phyloP scores from a whole-genome alignment of 257 asterid species.

The Solanum sejunctum region DNA sequence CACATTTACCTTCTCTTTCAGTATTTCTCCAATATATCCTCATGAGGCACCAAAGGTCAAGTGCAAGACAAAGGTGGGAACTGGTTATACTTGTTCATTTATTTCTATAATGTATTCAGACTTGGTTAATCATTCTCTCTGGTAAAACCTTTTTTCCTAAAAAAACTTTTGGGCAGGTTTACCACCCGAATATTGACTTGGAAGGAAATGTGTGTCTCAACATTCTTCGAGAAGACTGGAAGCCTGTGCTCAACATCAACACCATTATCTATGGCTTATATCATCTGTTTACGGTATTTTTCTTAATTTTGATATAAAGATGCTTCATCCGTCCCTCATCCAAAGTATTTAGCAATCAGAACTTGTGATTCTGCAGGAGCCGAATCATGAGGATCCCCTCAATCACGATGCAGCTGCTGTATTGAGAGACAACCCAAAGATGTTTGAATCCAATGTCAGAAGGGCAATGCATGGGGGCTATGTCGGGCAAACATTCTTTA shows the following conservation, averaged over 20 bases:
- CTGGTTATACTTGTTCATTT: background rate
- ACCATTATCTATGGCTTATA: conserved; percentile 79
- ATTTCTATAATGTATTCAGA: background rate
- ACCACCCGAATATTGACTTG: conserved; percentile 92
- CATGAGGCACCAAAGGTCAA: conserved; percentile 99
- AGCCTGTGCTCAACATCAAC: conserved; percentile 90
- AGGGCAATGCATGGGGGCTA: conserved; percentile 92
- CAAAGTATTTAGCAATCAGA: conserved; percentile 2
- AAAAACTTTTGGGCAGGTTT: conserved; percentile 37
- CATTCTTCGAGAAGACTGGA: conserved; percentile 99
- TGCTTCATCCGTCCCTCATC: background rate
- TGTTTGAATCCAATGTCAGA: conserved; percentile 79
- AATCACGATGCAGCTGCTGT: conserved; percentile 92
- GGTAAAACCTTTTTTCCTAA: background rate
- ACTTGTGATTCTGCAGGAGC: conserved; percentile 45
- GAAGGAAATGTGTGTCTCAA: conserved; percentile 97
- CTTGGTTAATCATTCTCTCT: background rate
- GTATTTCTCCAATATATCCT: conserved; percentile 84
- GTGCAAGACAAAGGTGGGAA: conserved; percentile 92
- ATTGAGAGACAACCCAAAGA: conserved; percentile 72
- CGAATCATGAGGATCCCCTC: conserved; percentile 95
- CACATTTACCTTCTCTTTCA: conserved; percentile 78
- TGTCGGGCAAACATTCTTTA: conserved; percentile 73
- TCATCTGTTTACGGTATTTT: conserved; percentile 84
- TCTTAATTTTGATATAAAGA: background rate